Percentiles rank a stretch among this genome's conserved stretches.
These are phyloP conservation scores for Leishmania tropica DNA, from an alignment of 208 protist species.

Conservation along the genomic window DNA sequence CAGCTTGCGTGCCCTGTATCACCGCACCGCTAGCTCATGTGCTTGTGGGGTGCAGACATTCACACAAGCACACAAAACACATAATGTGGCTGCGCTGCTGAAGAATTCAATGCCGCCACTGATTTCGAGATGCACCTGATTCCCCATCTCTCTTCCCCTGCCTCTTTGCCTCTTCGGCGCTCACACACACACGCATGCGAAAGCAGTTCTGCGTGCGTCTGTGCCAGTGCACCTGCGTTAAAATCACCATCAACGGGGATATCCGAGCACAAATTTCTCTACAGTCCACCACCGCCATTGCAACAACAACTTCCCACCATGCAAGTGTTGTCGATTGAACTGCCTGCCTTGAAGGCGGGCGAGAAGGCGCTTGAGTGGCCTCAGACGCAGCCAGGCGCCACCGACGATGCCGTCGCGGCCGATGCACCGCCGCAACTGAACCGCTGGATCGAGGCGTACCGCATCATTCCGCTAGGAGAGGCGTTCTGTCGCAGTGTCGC, in stretches of 20 bases:
- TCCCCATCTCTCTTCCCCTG: neutral
- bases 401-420: neutral
- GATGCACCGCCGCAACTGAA: slow-evolving; percentile 21
- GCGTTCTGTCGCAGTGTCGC: slow-evolving; percentile 51
- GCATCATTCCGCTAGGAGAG: slow-evolving; percentile 43
- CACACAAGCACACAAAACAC: neutral
- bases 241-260: neutral
- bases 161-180: neutral
- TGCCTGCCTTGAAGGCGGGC: slow-evolving; percentile 31
- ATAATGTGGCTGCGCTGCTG: neutral
- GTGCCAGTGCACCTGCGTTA: neutral
- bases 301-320: slow-evolving; percentile 8
- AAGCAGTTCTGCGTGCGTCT: neutral
- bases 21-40: neutral
- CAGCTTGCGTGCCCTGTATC: neutral
- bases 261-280: neutral
- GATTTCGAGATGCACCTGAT: neutral
- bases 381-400: neutral
- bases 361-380: slow-evolving; percentile 23
- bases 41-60: neutral
- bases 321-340: slow-evolving; percentile 36
- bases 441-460: slow-evolving; percentile 35
- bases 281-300: neutral
- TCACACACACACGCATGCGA: neutral
- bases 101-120: neutral